phyloP scores from a whole-genome alignment of 2,329 filamentous ascomycete genomes.

The Ascomycota sp. region DNA sequence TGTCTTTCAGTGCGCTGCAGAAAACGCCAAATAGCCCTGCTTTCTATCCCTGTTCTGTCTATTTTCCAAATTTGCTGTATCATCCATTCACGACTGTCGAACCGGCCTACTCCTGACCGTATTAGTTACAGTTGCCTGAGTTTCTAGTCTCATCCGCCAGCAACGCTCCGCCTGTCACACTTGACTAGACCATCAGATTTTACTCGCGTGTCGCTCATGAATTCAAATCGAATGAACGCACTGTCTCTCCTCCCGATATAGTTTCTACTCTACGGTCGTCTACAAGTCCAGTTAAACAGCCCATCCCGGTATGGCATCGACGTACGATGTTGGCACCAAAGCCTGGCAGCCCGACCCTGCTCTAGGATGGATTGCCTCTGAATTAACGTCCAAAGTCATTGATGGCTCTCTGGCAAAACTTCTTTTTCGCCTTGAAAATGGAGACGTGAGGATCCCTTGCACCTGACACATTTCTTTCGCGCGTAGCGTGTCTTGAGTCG shows the following conservation, averaged over 20 bases:
- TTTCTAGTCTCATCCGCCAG: constrained; percentile 1
- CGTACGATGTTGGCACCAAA: constrained; percentile 88
- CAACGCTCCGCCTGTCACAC: constrained; percentile 2
- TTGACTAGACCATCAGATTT: background rate
- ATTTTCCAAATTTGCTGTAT: too few species aligned
- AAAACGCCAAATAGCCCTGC: too few species aligned
- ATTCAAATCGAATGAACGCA: too few species aligned
- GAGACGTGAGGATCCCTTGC: constrained; percentile 43
- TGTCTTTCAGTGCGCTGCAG: too few species aligned
- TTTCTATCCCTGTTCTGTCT: too few species aligned
- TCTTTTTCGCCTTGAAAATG: constrained; percentile 77
- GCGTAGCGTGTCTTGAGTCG: background rate
- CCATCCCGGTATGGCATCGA: constrained; percentile 54
- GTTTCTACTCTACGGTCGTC: too few species aligned
- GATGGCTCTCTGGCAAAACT: constrained; percentile 75
- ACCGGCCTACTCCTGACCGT: too few species aligned
- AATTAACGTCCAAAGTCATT: constrained; percentile 69
- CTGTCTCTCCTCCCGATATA: too few species aligned
- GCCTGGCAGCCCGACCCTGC: constrained; percentile 94
- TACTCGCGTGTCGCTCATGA: too few species aligned
- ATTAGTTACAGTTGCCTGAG: too few species aligned
- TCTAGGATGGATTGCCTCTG: constrained; percentile 94
- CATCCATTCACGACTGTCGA: too few species aligned
- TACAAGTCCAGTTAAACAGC: background rate
- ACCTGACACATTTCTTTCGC: background rate